Percentiles rank a stretch among this genome's conserved stretches.
Evolutionary conservation across 83 land plant genomes (phyloP).

Genomic region (Thuja plicata): DNA sequence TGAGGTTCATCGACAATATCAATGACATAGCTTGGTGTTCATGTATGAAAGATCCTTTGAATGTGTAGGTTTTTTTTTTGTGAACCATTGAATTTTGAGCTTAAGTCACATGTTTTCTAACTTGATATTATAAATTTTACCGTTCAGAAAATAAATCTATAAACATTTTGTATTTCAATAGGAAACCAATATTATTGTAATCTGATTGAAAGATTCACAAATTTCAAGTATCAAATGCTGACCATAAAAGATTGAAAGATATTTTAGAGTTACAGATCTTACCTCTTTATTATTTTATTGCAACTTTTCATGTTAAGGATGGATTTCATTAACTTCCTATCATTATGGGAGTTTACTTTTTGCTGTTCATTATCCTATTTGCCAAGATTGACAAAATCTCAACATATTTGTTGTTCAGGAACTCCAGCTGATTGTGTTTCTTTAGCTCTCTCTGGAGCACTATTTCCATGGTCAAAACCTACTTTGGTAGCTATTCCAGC

Average conservation of each 20-base stretch:
- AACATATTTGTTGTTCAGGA: constrained; percentile 31
- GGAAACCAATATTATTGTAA: not conserved
- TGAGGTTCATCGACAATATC: too few species aligned
- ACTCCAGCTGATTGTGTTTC: constrained; percentile 80
- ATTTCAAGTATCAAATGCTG: not conserved
- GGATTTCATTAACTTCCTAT: not conserved
- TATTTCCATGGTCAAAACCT: constrained; percentile 56
- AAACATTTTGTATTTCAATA: not conserved
- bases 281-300: not conserved
- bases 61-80: too few species aligned
- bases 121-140: not conserved
- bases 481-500: constrained; percentile 46
- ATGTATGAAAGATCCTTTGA: too few species aligned
- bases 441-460: constrained; percentile 51
- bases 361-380: not conserved
- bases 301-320: not conserved
- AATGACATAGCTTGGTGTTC: too few species aligned
- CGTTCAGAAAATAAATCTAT: not conserved
- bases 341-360: not conserved
- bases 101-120: not conserved
- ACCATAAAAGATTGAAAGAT: not conserved
- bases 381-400: not conserved
- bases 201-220: not conserved
- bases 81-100: too few species aligned
- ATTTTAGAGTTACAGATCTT: not conserved